Evolutionary conservation across 805 yeast species (phyloP).

Genomic region (Hanseniaspora osmophila): DNA sequence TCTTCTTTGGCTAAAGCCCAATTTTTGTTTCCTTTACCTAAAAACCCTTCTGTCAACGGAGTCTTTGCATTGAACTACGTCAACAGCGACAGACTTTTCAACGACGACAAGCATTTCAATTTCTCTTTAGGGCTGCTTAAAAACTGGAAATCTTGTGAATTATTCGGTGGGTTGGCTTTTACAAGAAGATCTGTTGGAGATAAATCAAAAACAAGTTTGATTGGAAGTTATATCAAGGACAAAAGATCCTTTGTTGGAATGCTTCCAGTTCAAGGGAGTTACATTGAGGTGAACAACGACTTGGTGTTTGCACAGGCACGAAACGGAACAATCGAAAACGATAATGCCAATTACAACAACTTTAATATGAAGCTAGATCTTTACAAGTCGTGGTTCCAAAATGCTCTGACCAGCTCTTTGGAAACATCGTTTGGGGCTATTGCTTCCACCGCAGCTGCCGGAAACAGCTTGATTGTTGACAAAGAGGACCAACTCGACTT

Average conservation of each 20-base stretch:
- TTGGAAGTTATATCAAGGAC: conserved; percentile 28
- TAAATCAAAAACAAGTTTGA: conserved; percentile 41
- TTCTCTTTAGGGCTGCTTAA: conserved; percentile 42
- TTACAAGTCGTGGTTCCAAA: conserved; percentile 8
- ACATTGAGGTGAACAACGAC: conserved; percentile 31
- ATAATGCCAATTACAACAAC: conserved; percentile 19
- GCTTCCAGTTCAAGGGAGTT: conserved; percentile 34
- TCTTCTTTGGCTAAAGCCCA: conserved; percentile 30
- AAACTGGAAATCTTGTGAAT: conserved; percentile 18
- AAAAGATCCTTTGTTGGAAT: conserved; percentile 28
- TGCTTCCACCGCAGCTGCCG: conserved; percentile 20
- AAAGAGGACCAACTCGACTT: conserved; percentile 49
- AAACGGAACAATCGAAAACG: conserved; percentile 19
- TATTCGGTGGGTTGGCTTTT: conserved; percentile 44
- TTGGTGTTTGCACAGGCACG: conserved; percentile 24
- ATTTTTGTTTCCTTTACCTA: conserved; percentile 31
- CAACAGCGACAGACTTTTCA: conserved; percentile 22
- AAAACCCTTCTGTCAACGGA: conserved; percentile 31
- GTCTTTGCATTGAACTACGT: conserved; percentile 30
- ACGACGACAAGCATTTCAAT: conserved; percentile 33
- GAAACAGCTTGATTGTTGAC: conserved; percentile 23
- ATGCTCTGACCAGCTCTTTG: conserved; percentile 32
- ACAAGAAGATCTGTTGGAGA: conserved; percentile 43
- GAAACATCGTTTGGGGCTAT: not conserved
- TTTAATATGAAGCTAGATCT: conserved; percentile 9